Conservation (phyloP, 345 rosid genomes). For the Kernera saxatilis region DNA sequence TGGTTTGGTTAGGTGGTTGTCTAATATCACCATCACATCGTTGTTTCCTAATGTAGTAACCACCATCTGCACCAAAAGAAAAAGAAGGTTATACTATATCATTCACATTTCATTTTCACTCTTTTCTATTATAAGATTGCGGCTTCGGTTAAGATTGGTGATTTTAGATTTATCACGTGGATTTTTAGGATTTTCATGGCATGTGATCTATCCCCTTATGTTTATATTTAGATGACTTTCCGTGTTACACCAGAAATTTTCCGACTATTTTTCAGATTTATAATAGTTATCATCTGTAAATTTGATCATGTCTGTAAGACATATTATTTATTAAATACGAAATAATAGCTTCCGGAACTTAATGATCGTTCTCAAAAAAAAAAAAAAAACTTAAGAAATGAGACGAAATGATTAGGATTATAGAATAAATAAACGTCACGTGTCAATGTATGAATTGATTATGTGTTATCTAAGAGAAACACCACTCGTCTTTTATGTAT, state of each 20-base stretch:
- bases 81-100: background rate
- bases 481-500: background rate
- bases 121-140: background rate
- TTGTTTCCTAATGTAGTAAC: slow-evolving; percentile 67
- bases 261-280: background rate
- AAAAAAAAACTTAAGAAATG: too few relatives aligned
- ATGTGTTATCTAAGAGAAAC: background rate
- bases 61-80: slow-evolving; percentile 44
- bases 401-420: too few relatives aligned
- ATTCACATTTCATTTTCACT: background rate
- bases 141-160: background rate
- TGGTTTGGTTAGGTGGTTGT: slow-evolving; percentile 88
- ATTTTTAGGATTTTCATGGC: background rate
- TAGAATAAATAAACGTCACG: background rate
- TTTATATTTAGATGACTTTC: background rate
- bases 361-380: too few relatives aligned
- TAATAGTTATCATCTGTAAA: background rate
- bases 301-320: background rate
- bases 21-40: slow-evolving; percentile 78
- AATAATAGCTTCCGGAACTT: too few relatives aligned
- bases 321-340: background rate
- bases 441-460: background rate
- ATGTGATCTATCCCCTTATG: background rate
- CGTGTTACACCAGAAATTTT: background rate
- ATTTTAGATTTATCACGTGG: background rate